Evolutionary conservation across 352 stramenopile species (phyloP).

Genomic region (Phytophthora fragariaefolia): DNA sequence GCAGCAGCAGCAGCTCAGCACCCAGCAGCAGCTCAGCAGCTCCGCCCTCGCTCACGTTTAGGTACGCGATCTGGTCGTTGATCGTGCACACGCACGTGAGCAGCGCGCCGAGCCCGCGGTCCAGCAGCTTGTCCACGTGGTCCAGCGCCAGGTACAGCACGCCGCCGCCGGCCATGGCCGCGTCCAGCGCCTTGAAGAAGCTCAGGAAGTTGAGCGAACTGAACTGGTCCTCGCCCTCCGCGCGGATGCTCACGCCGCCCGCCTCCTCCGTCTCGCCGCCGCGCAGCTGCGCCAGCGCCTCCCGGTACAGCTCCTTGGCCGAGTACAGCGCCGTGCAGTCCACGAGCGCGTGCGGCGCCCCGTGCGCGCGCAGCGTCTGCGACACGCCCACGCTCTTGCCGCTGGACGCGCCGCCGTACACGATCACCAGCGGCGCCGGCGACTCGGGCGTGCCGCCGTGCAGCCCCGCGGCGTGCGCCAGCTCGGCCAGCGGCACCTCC

Average conservation of each 20-base stretch:
- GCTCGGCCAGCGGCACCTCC: slow-evolving; percentile 55
- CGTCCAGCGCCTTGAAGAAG: slow-evolving; percentile 68
- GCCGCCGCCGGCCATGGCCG: background rate
- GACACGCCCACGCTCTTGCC: slow-evolving; percentile 75
- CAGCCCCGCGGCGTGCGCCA: slow-evolving; percentile 55
- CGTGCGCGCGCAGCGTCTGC: slow-evolving; percentile 42
- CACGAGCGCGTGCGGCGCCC: slow-evolving; percentile 55
- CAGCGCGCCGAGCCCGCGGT: slow-evolving; percentile 57
- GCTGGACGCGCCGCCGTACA: slow-evolving; percentile 79
- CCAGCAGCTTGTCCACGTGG: slow-evolving; percentile 71
- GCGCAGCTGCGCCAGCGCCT: slow-evolving; percentile 71
- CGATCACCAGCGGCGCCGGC: slow-evolving; percentile 64
- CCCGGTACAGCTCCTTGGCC: slow-evolving; percentile 72
- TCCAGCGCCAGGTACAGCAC: slow-evolving; percentile 74
- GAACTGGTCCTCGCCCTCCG: slow-evolving; percentile 40
- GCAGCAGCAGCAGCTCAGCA: background rate
- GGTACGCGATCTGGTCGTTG: slow-evolving; percentile 68
- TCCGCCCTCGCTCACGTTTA: slow-evolving; percentile 45
- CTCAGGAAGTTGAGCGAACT: slow-evolving; percentile 72
- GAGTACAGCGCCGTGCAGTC: slow-evolving; percentile 77
- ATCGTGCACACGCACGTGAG: slow-evolving; percentile 74
- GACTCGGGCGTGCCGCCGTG: slow-evolving; percentile 44
- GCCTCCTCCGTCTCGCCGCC: slow-evolving; percentile 4
- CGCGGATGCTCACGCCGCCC: slow-evolving; percentile 19
- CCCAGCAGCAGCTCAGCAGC: background rate